Evolutionary conservation across 345 rosid genomes (phyloP), one percentile per base, ranked within the genome.

Genomic region (Populus simonii): DNA sequence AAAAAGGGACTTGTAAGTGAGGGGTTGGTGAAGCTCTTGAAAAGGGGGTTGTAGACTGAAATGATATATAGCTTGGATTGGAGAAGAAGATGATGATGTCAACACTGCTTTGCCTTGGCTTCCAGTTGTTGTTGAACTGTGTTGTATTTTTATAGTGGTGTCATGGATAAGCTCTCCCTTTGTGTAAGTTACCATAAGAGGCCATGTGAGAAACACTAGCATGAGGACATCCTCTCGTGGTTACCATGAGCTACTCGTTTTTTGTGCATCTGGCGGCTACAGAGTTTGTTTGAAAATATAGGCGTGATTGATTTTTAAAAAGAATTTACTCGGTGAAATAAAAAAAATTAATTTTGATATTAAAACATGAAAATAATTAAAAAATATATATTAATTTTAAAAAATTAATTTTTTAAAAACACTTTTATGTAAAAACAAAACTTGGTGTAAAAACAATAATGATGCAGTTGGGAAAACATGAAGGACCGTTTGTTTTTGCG

Each of bases 151-250:
- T 86, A 75, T 82, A 82, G 70, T 76, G 68, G 45, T 73, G 85
- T 67, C 74, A 59, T 76, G 85, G 88, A 87, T 84, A 85, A 85
- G 87, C 81, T 76, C 78, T 31, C 11, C 36, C 12, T 27, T 17
- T n/a, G 43, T n/a, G 9, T 6, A 35, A 23, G n/a, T 66, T 66
- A 41, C 18, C 53, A 41, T 65, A 57, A 20, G 36, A 8, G n/a
- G 43, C 31, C 27, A 71, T 4, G 9, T 10, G 8, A 43, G 17
- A 43, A 15, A 10, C 45, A 38, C 1, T 79, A 22, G 2, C 31
- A 71, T 10, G 76, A 31, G 74, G 66, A 35, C 79, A 27, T 29
- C 67, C 65, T 66, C 77, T 25, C 9, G 2, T 8, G 22, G 16
- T 75, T 69, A 16, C 6, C 66, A 5, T 74, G 75, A n/a, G 62